Percentiles rank a stretch among this genome's conserved stretches.
Conservation (phyloP, 306 rosid genomes). For the Vachellia pachyceras region DNA sequence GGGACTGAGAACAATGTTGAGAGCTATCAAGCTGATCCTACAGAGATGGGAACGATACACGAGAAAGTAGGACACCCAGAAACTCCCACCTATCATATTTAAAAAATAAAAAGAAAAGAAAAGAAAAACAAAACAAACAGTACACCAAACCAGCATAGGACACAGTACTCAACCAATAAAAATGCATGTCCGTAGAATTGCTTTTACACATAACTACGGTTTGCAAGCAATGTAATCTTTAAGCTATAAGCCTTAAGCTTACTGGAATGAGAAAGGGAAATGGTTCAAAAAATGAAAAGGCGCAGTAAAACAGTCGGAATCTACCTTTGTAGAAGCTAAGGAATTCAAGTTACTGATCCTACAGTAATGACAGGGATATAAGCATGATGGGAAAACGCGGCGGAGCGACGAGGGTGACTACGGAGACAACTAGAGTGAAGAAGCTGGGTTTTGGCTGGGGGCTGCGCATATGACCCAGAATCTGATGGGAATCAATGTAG, state of each 20-base stretch:
- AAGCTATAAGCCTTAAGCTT: background rate
- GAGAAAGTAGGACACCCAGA: conserved; percentile 3
- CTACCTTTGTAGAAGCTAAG: conserved; percentile 28
- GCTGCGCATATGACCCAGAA: background rate
- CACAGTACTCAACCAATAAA: conserved; percentile 3
- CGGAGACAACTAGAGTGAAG: background rate
- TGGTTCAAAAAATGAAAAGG: conserved; percentile 12
- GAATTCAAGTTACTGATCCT: background rate
- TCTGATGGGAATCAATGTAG: background rate
- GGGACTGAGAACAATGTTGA: conserved; percentile 1
- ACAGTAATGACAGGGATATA: background rate
- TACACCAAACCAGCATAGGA: conserved; percentile 32
- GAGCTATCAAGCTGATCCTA: background rate
- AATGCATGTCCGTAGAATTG: conserved; percentile 31
- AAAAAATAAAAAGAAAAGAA: background rate
- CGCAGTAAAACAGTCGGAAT: conserved; percentile 3
- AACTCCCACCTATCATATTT: conserved; percentile 2
- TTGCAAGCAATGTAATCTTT: conserved; percentile 14
- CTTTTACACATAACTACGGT: background rate
- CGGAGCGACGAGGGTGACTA: conserved; percentile 18
- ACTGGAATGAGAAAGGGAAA: background rate
- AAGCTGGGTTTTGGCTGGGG: background rate
- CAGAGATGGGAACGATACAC: background rate
- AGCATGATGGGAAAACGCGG: conserved; percentile 37
- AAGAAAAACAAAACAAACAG: conserved; percentile 2